Conservation (phyloP, 2,329 filamentous ascomycete genomes). For the Helminthosporium solani region DNA sequence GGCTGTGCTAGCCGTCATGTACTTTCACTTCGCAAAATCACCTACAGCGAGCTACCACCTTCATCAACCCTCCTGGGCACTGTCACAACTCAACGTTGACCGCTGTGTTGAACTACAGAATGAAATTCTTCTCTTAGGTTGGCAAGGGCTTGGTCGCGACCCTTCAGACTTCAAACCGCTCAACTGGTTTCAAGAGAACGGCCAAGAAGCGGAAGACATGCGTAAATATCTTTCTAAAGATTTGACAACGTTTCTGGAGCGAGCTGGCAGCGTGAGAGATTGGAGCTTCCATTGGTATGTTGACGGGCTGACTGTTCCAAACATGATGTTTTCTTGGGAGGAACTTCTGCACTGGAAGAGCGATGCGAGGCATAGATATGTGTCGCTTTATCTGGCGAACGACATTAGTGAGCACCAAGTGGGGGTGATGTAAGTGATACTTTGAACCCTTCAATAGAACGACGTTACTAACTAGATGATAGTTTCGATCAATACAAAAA, state of each 20-base stretch:
- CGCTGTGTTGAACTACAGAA: slow-evolving; percentile 10
- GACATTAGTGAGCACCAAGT: slow-evolving; percentile 3
- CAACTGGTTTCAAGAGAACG: slow-evolving; percentile 4
- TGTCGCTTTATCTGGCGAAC: slow-evolving; percentile 6
- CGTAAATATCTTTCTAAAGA: slow-evolving; percentile 2
- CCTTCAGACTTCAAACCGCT: slow-evolving; percentile 1
- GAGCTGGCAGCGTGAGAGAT: not conserved
- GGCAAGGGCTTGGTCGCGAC: slow-evolving; percentile 2
- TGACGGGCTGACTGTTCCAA: not conserved
- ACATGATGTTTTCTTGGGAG: slow-evolving; percentile 2
- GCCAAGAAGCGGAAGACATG: not conserved
- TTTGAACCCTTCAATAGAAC: too few relatives aligned
- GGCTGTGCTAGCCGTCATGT: not conserved
- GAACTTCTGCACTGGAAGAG: not conserved
- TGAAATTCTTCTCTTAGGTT: slow-evolving; percentile 7
- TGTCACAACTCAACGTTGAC: slow-evolving; percentile 4
- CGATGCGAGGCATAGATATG: slow-evolving; percentile 3
- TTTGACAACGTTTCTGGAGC: slow-evolving; percentile 4
- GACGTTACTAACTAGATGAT: not conserved
- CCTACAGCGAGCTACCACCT: not conserved
- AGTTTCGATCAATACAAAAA: slow-evolving; percentile 16
- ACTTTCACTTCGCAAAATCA: not conserved
- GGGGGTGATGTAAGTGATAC: slow-evolving; percentile 6
- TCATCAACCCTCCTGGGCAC: not conserved
- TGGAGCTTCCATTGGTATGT: slow-evolving; percentile 8